These are phyloP conservation scores for Gastrodia elata DNA, from an alignment of 106 monocot genomes.

Conservation along the genomic window DNA sequence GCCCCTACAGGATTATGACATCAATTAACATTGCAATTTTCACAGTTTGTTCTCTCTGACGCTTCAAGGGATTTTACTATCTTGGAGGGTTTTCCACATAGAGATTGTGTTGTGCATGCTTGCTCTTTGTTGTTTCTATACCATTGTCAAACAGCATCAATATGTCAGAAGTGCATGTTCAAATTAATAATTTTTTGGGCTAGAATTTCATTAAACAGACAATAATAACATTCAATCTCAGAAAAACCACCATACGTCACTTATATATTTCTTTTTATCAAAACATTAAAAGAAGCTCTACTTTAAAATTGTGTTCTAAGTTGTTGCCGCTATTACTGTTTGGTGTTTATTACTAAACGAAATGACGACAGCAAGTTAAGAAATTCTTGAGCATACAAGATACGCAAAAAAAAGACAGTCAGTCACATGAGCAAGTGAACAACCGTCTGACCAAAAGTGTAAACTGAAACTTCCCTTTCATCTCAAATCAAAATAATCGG, in stretches of 20 bases:
- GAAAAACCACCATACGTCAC: not conserved
- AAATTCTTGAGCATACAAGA: not conserved
- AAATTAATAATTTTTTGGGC: not conserved
- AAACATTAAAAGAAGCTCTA: not conserved
- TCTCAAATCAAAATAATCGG: not conserved
- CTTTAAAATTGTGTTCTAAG: not conserved
- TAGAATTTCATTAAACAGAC: not conserved
- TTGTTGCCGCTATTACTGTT: not conserved
- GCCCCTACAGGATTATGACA: too few relatives aligned
- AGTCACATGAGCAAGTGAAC: not conserved
- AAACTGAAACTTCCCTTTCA: not conserved
- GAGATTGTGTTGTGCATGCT: too few relatives aligned
- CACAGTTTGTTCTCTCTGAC: too few relatives aligned
- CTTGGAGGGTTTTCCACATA: too few relatives aligned
- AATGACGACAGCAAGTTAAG: constrained; percentile 3
- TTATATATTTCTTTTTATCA: not conserved
- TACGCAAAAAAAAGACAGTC: not conserved
- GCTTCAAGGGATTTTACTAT: too few relatives aligned
- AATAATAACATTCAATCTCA: not conserved
- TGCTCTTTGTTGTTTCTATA: too few relatives aligned
- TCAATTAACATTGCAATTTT: too few relatives aligned
- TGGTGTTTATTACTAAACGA: not conserved
- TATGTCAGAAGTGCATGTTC: not conserved
- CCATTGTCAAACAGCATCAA: constrained; percentile 2
- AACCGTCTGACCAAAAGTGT: not conserved